Base-by-base conservation (phyloP, 495 filamentous ascomycete genomes). In the Cladorrhinum samala region DNA sequence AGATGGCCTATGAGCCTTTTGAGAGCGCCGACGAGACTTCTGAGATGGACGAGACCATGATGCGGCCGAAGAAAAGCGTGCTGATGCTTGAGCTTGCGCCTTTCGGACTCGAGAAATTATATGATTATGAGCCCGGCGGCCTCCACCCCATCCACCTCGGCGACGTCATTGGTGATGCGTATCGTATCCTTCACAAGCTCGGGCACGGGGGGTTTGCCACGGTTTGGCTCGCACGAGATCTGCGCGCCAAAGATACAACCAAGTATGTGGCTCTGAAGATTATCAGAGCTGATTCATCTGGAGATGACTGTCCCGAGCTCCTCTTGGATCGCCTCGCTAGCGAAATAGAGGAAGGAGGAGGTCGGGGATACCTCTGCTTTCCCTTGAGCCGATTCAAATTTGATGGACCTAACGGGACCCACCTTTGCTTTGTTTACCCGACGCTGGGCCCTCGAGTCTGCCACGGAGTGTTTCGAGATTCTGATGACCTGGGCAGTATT, bases 221-320 rank as follows among this genome's bases (percentile, higher is more conserved):
- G 1, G 72, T 80, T 48, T 84, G 78, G 79, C 72, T 84, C 36
- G 78, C 76, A 25, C 70, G 59, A 2, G 77, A 84, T 54, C 41
- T 68, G 46, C 66, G 66, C 40, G 52, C 67, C 40, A 52, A 24
- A 7, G 14, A 14, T 11, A 18, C 52, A 4, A 25, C 16, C 2
- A 61, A 61, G 37, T 66, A 59, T 62, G 52, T 60, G 7, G 63
- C 65, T 0, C 41, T 69, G 24, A 68, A 68, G 20, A 52, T 68
- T 13, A 54, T 62, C 24, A 25, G 50, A 2, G 65, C 63, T 2
- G n/a, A 33, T 8, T 20, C 25, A 1, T 60, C 63, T 0, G 36
- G 14, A 2, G 8, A 17, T 5, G 17, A 38, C 9, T 56, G 59
- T 23, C 39, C 30, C 3, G 61, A 68, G 5, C 50, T 67, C 14